A percentile compares a stretch with the other conserved stretches of the same genome.
These are phyloP conservation scores for Aspergillus proliferans DNA, from an alignment of 2,329 filamentous ascomycete species.

Conservation along the genomic window DNA sequence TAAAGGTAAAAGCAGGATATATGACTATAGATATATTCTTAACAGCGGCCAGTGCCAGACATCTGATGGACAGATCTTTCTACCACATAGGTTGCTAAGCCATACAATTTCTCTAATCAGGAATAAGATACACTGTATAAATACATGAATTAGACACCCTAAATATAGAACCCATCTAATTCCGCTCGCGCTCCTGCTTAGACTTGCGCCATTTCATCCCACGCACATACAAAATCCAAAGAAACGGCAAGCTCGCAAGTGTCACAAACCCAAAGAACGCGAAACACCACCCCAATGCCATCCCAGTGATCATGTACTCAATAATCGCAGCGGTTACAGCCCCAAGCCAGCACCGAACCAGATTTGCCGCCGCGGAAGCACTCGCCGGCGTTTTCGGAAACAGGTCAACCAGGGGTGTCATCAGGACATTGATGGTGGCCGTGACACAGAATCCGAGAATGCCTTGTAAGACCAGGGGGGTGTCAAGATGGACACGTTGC, in stretches of 20 bases:
- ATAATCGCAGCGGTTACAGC: conserved; percentile 22
- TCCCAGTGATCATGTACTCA: conserved; percentile 18
- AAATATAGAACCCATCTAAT: no score
- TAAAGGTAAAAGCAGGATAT: no score
- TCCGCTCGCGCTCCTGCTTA: not conserved
- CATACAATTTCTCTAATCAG: no score
- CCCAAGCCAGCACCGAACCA: conserved; percentile 24
- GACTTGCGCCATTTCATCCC: not conserved
- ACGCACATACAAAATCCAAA: not conserved
- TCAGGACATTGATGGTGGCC: conserved; percentile 16
- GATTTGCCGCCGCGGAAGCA: conserved; percentile 24
- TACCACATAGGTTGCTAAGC: no score
- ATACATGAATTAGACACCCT: no score
- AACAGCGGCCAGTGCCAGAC: no score
- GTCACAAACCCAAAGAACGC: conserved; percentile 16
- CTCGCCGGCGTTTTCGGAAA: conserved; percentile 20
- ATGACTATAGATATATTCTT: no score
- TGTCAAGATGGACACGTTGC: conserved; percentile 13
- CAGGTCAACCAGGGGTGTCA: conserved; percentile 26
- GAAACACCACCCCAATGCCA: conserved; percentile 25
- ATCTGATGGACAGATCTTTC: no score
- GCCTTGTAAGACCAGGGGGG: conserved; percentile 26
- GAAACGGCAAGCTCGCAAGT: not conserved
- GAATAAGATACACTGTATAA: no score
- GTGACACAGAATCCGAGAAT: conserved; percentile 24